Evolutionary conservation across 2,329 filamentous ascomycete species (phyloP).

Genomic region (Zymoseptoria pseudotritici): DNA sequence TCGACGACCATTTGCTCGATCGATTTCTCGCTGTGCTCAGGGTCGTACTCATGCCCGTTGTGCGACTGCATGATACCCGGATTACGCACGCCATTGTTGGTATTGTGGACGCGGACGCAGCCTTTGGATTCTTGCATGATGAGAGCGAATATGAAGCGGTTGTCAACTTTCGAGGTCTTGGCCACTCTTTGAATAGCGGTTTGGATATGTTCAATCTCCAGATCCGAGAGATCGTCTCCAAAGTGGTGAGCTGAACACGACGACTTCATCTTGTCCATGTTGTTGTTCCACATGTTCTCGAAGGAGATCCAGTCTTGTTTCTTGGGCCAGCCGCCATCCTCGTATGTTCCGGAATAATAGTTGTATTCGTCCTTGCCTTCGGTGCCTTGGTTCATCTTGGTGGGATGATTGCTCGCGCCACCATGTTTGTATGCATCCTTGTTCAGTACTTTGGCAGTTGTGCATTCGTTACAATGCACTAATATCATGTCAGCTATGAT

Average conservation of each 20-base stretch:
- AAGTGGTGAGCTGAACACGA: constrained; percentile 6
- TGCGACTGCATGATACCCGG: constrained; percentile 43
- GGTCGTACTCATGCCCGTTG: constrained; percentile 28
- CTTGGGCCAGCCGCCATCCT: constrained; percentile 4
- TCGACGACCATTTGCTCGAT: constrained; percentile 34
- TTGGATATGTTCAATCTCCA: constrained; percentile 34
- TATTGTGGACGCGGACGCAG: constrained; percentile 37
- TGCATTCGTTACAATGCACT: background rate
- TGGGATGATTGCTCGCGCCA: constrained; percentile 4
- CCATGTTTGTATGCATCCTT: constrained; percentile 7
- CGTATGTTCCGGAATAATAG: constrained; percentile 5
- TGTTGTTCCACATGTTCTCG: constrained; percentile 26
- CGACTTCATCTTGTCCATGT: constrained; percentile 1
- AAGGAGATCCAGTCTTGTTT: constrained; percentile 12
- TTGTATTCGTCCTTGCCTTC: constrained; percentile 8
- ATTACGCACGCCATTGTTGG: constrained; percentile 34
- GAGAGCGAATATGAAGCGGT: constrained; percentile 38
- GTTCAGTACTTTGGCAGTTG: constrained; percentile 3
- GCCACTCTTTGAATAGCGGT: constrained; percentile 31
- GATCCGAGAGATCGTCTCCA: constrained; percentile 11
- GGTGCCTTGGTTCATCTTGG: constrained; percentile 4
- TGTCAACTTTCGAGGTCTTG: constrained; percentile 30
- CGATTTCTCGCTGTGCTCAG: constrained; percentile 18
- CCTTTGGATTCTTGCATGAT: constrained; percentile 41
- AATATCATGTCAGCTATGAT: background rate